Conservation (phyloP, 306 rosid species). For the Ceratonia siliqua region DNA sequence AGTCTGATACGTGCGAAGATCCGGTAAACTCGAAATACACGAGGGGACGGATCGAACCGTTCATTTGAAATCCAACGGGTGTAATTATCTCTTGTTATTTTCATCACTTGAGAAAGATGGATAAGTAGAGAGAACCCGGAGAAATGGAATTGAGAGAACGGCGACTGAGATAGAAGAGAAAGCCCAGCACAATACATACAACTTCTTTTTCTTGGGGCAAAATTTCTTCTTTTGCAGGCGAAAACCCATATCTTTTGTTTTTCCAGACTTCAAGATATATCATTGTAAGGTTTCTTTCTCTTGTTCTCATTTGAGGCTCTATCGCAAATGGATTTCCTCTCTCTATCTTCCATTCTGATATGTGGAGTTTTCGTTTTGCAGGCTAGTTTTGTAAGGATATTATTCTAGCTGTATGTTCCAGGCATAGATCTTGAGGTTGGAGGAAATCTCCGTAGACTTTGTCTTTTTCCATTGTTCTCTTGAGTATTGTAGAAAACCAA, state of each 20-base stretch:
- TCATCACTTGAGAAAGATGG: not conserved
- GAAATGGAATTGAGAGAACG: not conserved
- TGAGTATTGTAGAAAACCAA: not conserved
- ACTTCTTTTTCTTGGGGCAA: not conserved
- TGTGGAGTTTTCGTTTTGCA: not conserved
- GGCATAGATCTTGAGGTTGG: slow-evolving; percentile 35
- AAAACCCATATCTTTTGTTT: not conserved
- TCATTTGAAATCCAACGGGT: slow-evolving; percentile 17
- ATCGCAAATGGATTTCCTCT: not conserved
- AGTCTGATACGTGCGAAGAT: not conserved
- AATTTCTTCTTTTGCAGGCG: not conserved
- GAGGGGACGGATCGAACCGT: not conserved
- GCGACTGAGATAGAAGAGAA: not conserved
- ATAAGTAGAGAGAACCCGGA: slow-evolving; percentile 3
- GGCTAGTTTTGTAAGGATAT: not conserved
- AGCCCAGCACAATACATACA: not conserved
- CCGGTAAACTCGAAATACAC: not conserved
- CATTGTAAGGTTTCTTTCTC: slow-evolving; percentile 34
- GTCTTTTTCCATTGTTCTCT: not conserved
- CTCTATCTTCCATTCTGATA: not conserved
- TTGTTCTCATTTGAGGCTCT: not conserved
- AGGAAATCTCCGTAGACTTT: not conserved
- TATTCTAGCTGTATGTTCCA: not conserved
- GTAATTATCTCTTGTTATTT: not conserved
- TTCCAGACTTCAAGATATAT: not conserved